These are phyloP conservation scores for Rhynchosporium secalis DNA, from an alignment of 2,329 filamentous ascomycete genomes.

Conservation along the genomic window DNA sequence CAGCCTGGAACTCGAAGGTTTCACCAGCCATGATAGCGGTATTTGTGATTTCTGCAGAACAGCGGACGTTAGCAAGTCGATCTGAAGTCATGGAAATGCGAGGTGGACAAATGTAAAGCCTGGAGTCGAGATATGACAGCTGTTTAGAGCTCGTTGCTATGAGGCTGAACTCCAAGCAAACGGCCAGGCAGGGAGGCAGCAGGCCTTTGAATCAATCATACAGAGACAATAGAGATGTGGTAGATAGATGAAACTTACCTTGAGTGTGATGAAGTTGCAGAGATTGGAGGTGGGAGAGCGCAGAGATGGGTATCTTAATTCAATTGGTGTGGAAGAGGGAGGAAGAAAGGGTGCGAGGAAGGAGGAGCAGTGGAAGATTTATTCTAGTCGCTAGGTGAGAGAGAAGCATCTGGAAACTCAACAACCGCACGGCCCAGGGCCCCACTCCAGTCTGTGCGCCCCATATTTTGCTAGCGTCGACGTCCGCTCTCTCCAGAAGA, in stretches of 20 bases:
- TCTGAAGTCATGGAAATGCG: not conserved
- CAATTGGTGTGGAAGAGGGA: not conserved
- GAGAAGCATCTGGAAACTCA: too few species aligned
- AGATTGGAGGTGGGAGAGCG: not conserved
- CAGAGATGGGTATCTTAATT: constrained; percentile 6
- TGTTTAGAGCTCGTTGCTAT: constrained; percentile 23
- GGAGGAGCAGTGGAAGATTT: not conserved
- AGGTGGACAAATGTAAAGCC: not conserved
- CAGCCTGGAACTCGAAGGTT: constrained; percentile 99
- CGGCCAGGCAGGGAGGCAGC: constrained; percentile 14
- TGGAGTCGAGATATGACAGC: constrained; percentile 8
- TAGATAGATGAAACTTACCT: constrained; percentile 1
- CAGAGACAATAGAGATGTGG: not conserved
- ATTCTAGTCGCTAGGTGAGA: not conserved
- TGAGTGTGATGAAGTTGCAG: not conserved
- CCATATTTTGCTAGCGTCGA: too few species aligned
- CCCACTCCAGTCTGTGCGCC: too few species aligned
- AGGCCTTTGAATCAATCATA: too few species aligned
- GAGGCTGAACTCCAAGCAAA: constrained; percentile 29
- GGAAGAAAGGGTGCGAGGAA: not conserved
- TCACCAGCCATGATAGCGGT: constrained; percentile 74
- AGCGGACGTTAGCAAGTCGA: constrained; percentile 22
- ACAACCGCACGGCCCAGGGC: too few species aligned
- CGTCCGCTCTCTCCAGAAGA: too few species aligned
- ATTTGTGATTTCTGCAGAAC: constrained; percentile 21